Percentiles rank a stretch among this genome's conserved stretches.
These are phyloP conservation scores for Ganoderma meredithae DNA, from an alignment of 1,284 basidiomycete species.

Conservation along the genomic window DNA sequence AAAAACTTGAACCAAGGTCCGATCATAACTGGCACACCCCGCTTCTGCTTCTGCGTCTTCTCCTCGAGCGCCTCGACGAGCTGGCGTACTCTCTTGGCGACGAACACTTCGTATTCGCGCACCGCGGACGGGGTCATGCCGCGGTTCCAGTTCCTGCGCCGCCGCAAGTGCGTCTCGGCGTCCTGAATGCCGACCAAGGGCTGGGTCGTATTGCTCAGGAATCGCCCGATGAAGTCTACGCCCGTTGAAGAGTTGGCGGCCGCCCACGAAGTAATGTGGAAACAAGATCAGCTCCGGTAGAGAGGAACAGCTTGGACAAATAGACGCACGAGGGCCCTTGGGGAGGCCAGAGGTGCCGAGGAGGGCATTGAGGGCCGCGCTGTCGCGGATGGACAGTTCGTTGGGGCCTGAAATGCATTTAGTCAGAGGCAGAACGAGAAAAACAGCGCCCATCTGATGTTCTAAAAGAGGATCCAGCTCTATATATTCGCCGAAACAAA, in stretches of 20 bases:
- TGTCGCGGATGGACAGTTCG: no score
- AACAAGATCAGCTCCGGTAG: neutral
- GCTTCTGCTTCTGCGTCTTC: neutral
- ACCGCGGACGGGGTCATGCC: conserved; percentile 47
- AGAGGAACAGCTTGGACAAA: no score
- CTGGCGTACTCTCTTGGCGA: conserved; percentile 34
- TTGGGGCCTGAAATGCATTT: no score
- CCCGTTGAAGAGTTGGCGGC: no score
- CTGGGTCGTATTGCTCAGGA: neutral
- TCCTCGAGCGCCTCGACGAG: conserved; percentile 41
- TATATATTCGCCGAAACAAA: no score
- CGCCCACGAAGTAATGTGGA: no score
- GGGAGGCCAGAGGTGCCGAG: neutral
- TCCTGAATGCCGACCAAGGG: neutral
- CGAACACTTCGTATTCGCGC: conserved; percentile 47
- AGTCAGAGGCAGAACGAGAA: no score
- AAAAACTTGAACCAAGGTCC: neutral
- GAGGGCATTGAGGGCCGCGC: neutral
- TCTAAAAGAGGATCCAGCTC: no score
- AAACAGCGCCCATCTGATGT: no score
- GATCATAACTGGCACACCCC: neutral
- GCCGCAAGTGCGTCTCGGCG: conserved; percentile 39
- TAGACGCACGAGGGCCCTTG: neutral
- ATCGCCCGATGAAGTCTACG: neutral
- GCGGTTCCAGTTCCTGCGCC: conserved; percentile 51